Evolutionary conservation across 1,284 basidiomycete species (phyloP).

Genomic region (Laetiporus sulphureus): DNA sequence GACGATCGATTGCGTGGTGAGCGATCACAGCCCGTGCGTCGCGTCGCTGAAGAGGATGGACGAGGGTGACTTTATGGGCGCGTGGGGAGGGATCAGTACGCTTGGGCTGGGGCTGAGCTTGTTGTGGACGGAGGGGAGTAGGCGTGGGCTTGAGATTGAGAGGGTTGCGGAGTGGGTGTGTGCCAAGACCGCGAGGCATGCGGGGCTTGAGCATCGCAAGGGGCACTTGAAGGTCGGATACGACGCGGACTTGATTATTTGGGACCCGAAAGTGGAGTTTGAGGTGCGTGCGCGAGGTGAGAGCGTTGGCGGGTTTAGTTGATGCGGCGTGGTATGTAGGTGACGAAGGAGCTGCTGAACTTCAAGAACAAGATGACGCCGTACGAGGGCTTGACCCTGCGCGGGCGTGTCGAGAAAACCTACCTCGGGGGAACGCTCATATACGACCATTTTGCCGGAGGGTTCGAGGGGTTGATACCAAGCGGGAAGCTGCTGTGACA

Average conservation of each 20-base stretch:
- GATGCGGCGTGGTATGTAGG: conserved; percentile 35
- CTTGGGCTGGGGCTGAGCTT: conserved; percentile 84
- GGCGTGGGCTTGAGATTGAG: conserved; percentile 50
- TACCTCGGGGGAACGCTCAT: conserved; percentile 69
- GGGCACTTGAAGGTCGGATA: conserved; percentile 66
- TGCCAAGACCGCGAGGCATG: conserved; percentile 68
- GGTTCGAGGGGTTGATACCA: conserved; percentile 28
- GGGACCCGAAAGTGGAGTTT: conserved; percentile 66
- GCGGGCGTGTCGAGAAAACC: conserved; percentile 70
- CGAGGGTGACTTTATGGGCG: conserved; percentile 74
- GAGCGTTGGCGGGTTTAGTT: background rate
- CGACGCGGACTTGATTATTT: conserved; percentile 84
- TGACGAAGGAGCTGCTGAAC: conserved; percentile 63
- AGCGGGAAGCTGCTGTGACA: conserved; percentile 23
- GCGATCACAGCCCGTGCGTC: conserved; percentile 90
- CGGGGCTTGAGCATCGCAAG: conserved; percentile 62
- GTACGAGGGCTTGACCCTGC: conserved; percentile 69
- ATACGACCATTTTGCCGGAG: conserved; percentile 41
- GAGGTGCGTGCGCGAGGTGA: conserved; percentile 40
- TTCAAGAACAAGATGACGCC: conserved; percentile 94
- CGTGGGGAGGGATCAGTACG: conserved; percentile 91
- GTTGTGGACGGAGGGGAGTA: conserved; percentile 74
- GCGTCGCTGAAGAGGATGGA: conserved; percentile 77
- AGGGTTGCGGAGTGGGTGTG: conserved; percentile 74
- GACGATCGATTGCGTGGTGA: conserved; percentile 85